Conservation (phyloP, 73 alveolate genomes). For the Strombidium stylifer region DNA sequence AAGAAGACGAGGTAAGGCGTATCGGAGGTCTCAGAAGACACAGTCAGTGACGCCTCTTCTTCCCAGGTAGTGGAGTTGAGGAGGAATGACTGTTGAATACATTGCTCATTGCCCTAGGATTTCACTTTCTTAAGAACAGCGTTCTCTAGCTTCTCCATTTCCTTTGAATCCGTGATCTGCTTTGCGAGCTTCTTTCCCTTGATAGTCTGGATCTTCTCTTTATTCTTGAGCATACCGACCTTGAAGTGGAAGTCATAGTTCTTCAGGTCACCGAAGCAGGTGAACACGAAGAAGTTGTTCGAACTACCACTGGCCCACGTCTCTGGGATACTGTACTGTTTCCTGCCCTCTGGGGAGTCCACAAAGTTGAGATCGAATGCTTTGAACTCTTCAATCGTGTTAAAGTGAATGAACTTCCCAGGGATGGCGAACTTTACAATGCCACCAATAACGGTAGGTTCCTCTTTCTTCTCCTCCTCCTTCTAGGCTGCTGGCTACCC, state of each 20-base stretch:
- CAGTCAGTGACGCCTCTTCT: neutral
- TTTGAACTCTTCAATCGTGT: conserved; percentile 66
- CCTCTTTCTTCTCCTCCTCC: no score
- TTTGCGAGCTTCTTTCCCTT: neutral
- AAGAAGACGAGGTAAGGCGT: neutral
- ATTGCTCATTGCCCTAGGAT: neutral
- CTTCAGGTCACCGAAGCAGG: conserved; percentile 62
- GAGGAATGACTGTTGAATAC: conserved; percentile 8
- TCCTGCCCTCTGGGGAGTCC: neutral
- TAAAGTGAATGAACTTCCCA: conserved; percentile 43
- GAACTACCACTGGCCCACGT: neutral
- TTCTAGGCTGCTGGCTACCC: no score
- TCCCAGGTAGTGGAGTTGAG: neutral
- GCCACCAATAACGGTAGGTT: conserved; percentile 45
- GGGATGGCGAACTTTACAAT: conserved; percentile 14
- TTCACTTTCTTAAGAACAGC: conserved; percentile 10
- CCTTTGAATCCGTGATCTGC: conserved; percentile 6
- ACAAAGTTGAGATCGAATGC: neutral
- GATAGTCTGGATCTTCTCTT: neutral
- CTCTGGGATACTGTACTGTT: neutral
- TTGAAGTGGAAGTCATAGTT: conserved; percentile 32
- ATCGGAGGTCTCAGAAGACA: neutral
- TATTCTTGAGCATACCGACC: conserved; percentile 1
- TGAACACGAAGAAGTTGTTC: conserved; percentile 21
- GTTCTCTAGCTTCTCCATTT: neutral